These are phyloP conservation scores for Brassica carinata DNA, from an alignment of 345 rosid genomes.

Conservation along the genomic window DNA sequence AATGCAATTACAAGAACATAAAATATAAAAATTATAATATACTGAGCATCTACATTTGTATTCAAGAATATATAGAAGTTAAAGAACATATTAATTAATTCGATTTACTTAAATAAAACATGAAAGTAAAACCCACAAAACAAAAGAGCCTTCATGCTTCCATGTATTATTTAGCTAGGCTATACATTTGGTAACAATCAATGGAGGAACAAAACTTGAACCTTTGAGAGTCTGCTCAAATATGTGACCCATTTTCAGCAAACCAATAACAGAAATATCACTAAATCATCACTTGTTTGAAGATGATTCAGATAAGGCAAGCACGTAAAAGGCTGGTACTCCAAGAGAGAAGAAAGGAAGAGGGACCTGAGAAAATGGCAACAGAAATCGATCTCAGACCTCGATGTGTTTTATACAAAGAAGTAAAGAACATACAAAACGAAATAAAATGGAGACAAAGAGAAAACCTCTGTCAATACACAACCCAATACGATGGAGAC, in stretches of 20 bases:
- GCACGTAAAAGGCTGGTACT: constrained; percentile 83
- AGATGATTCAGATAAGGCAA: constrained; percentile 89
- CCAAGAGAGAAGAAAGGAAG: constrained; percentile 89
- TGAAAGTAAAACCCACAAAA: constrained; percentile 1
- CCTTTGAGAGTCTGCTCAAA: constrained; percentile 87
- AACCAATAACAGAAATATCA: neutral
- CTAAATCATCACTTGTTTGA: constrained; percentile 41
- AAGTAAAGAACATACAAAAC: neutral
- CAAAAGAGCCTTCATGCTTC: neutral
- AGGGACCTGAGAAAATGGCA: constrained; percentile 54
- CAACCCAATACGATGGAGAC: neutral
- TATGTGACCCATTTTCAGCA: constrained; percentile 74
- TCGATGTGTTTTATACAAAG: neutral
- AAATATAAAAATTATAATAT: neutral
- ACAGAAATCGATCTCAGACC: constrained; percentile 10
- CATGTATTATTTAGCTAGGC: neutral
- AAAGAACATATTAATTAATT: constrained; percentile 13
- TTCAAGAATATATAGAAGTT: neutral
- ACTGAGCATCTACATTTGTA: neutral
- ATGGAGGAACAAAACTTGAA: constrained; percentile 70
- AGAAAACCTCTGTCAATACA: neutral
- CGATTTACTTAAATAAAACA: constrained; percentile 1
- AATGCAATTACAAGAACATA: neutral
- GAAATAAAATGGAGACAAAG: neutral
- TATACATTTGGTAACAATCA: constrained; percentile 31